These are phyloP conservation scores for Russula lepida DNA, from an alignment of 768 basidiomycete species.

Conservation along the genomic window DNA sequence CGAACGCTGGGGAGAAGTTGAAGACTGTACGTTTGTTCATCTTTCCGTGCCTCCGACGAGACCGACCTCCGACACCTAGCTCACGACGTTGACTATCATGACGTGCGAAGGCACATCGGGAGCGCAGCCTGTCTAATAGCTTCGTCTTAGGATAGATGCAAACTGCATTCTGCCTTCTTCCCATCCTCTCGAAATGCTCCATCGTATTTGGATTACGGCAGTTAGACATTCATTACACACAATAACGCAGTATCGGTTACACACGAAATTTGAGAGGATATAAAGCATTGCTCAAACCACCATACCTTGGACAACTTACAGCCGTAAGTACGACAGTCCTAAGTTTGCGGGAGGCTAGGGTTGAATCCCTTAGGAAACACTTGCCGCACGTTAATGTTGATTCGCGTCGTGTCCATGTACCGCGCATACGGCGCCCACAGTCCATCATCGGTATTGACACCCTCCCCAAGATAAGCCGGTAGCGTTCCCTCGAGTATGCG, in stretches of 20 bases:
- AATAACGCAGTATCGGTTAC: background rate
- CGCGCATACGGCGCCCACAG: constrained; percentile 56
- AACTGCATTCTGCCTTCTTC: background rate
- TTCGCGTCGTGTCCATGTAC: constrained; percentile 61
- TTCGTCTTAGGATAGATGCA: background rate
- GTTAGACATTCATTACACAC: background rate
- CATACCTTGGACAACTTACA: background rate
- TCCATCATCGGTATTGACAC: constrained; percentile 15
- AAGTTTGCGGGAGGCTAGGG: constrained; percentile 21
- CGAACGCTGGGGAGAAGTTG: constrained; percentile 98
- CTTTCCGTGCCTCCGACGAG: background rate
- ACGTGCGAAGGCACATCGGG: constrained; percentile 78
- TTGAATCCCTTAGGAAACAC: constrained; percentile 70
- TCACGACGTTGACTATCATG: constrained; percentile 96
- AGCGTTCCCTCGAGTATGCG: constrained; percentile 77
- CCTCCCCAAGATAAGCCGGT: constrained; percentile 47
- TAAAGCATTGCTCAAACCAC: background rate
- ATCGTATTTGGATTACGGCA: background rate
- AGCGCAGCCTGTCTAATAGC: constrained; percentile 57
- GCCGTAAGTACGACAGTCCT: background rate
- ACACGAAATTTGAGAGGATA: background rate
- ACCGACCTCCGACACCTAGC: constrained; percentile 41
- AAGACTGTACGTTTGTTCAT: constrained; percentile 71
- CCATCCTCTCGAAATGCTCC: background rate
- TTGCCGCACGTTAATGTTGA: constrained; percentile 91